These are phyloP conservation scores for Fagopyrum esculentum DNA, from an alignment of 148 eudicot species.

Conservation along the genomic window DNA sequence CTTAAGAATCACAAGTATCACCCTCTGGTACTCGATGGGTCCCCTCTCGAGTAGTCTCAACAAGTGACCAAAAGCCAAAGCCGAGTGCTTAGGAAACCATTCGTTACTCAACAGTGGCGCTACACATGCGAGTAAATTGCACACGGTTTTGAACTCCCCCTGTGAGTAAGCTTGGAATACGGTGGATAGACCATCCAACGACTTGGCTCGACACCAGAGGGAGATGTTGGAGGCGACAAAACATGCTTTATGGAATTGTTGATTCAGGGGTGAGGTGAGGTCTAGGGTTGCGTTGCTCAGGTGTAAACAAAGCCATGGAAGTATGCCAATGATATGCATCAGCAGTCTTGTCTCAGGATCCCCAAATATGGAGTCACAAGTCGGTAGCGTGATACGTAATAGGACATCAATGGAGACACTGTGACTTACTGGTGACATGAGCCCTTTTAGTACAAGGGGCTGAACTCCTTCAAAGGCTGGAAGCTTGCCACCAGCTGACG, in stretches of 20 bases:
- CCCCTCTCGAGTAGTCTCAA: conserved; percentile 79
- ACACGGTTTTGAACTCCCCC: conserved; percentile 78
- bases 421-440: conserved; percentile 87
- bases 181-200: conserved; percentile 67
- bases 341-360: conserved; percentile 80
- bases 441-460: conserved; percentile 92
- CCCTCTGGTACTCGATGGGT: conserved; percentile 82
- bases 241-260: conserved; percentile 76
- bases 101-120: conserved; percentile 79
- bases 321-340: conserved; percentile 91
- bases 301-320: conserved; percentile 95
- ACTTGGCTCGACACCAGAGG: conserved; percentile 84
- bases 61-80: conserved; percentile 87
- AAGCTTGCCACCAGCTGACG: conserved; percentile 43
- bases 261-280: conserved; percentile 57
- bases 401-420: conserved; percentile 84
- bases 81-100: conserved; percentile 96
- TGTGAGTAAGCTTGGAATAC: conserved; percentile 78
- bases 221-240: conserved; percentile 76
- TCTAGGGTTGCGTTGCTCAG: conserved; percentile 64
- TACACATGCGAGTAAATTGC: conserved; percentile 75
- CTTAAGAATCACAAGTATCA: conserved; percentile 78
- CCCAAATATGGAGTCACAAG: conserved; percentile 91
- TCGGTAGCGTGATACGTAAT: conserved; percentile 71
- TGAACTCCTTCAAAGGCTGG: conserved; percentile 97